phyloP scores from a whole-genome alignment of 352 stramenopile genomes.

The Globisporangium alternatum region DNA sequence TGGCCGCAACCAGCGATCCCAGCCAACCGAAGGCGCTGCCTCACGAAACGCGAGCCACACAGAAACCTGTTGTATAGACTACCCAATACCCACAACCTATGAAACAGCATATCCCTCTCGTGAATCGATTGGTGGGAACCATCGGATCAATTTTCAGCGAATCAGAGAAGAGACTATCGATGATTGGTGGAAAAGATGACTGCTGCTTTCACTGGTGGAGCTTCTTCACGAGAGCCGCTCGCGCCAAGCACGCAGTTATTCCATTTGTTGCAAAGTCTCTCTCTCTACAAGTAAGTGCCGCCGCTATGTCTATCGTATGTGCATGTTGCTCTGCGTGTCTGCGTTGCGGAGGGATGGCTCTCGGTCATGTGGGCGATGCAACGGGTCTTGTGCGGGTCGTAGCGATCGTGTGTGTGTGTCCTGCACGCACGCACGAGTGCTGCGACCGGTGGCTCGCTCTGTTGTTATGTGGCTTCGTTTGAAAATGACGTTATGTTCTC shows the following conservation, averaged over 20 bases:
- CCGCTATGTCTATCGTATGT: conserved; percentile 15
- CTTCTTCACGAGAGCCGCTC: conserved; percentile 6
- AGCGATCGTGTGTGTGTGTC: neutral
- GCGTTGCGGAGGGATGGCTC: neutral
- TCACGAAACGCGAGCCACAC: conserved; percentile 5
- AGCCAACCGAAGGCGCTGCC: conserved; percentile 16
- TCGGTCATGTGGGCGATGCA: neutral
- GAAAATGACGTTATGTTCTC: conserved; percentile 69
- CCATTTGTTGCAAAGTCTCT: conserved; percentile 88
- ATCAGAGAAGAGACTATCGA: neutral
- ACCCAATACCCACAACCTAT: neutral
- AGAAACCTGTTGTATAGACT: neutral
- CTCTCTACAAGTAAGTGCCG: conserved; percentile 81
- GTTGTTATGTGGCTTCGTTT: conserved; percentile 17
- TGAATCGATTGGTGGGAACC: conserved; percentile 33
- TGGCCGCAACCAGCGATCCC: conserved; percentile 8
- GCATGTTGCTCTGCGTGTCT: conserved; percentile 6
- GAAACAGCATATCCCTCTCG: conserved; percentile 15
- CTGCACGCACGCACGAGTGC: neutral
- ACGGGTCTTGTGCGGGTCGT: neutral
- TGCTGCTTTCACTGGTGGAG: conserved; percentile 44
- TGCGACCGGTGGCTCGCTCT: conserved; percentile 11
- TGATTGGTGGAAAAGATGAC: conserved; percentile 20
- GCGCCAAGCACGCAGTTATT: conserved; percentile 9
- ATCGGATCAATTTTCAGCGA: conserved; percentile 25